These are phyloP conservation scores for Nannochloropsis gaditana DNA, from an alignment of 108 stramenopile species.

Conservation along the genomic window DNA sequence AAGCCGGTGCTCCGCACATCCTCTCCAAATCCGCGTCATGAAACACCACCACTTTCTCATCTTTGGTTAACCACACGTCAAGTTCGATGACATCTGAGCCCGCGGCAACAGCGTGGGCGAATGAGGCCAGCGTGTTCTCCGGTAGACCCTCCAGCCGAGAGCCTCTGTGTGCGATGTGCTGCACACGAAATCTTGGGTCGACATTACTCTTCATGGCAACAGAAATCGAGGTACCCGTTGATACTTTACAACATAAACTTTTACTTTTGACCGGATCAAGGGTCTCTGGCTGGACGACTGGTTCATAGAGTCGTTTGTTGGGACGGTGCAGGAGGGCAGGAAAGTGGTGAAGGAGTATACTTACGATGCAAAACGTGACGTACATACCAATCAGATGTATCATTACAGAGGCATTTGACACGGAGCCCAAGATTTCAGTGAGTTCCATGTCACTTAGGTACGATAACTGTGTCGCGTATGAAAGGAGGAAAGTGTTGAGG, in stretches of 20 bases:
- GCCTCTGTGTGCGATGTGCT: conserved; percentile 34
- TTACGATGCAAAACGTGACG: not conserved
- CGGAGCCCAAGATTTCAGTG: not conserved
- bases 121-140: conserved; percentile 42
- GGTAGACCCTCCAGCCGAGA: conserved; percentile 28
- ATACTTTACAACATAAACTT: no score
- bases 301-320: not conserved
- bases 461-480: no score
- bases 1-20: conserved; percentile 32
- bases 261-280: no score
- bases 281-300: no score
- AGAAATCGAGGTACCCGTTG: no score
- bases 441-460: not conserved
- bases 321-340: not conserved
- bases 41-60: conserved; percentile 36
- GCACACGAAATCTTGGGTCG: not conserved
- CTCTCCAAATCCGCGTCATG: conserved; percentile 36
- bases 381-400: not conserved
- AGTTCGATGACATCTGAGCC: conserved; percentile 36
- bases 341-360: conserved; percentile 1
- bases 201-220: not conserved
- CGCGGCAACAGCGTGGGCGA: conserved; percentile 25
- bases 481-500: no score
- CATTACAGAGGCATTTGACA: not conserved
- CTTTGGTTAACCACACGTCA: conserved; percentile 45